Evolutionary conservation across 2,329 filamentous ascomycete genomes (phyloP).

Genomic region (Pestalotiopsis sp.): DNA sequence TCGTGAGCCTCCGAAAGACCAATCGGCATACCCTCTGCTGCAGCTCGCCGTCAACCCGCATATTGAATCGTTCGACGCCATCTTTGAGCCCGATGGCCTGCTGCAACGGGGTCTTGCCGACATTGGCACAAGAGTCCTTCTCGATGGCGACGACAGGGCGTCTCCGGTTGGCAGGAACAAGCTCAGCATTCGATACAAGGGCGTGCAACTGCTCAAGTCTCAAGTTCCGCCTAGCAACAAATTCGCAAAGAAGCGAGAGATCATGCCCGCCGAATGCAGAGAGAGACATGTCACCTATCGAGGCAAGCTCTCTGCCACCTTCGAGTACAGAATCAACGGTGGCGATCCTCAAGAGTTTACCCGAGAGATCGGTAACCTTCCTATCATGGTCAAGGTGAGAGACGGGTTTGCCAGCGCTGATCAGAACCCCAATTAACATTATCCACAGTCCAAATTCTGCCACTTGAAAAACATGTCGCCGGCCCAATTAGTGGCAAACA

Average conservation of each 20-base stretch:
- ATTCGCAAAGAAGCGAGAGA: slow-evolving; percentile 80
- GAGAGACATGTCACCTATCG: slow-evolving; percentile 92
- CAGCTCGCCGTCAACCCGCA: slow-evolving; percentile 88
- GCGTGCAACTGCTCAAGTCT: slow-evolving; percentile 82
- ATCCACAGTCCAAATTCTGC: slow-evolving; percentile 78
- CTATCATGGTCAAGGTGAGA: slow-evolving; percentile 87
- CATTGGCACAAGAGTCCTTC: slow-evolving; percentile 85
- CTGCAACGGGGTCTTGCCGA: slow-evolving; percentile 79
- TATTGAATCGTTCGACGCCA: slow-evolving; percentile 91
- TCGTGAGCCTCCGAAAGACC: slow-evolving; percentile 83
- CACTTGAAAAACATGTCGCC: slow-evolving; percentile 88
- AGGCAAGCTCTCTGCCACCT: slow-evolving; percentile 79
- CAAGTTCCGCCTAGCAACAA: slow-evolving; percentile 82
- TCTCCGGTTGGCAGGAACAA: slow-evolving; percentile 68
- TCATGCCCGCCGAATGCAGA: slow-evolving; percentile 90
- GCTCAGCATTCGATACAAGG: slow-evolving; percentile 76
- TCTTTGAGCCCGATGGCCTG: slow-evolving; percentile 75
- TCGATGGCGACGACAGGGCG: slow-evolving; percentile 76
- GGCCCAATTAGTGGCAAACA: slow-evolving; percentile 77
- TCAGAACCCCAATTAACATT: slow-evolving; percentile 21
- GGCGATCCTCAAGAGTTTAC: slow-evolving; percentile 82
- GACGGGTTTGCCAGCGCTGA: slow-evolving; percentile 17
- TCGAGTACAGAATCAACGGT: slow-evolving; percentile 87
- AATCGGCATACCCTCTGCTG: slow-evolving; percentile 84
- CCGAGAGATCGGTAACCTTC: slow-evolving; percentile 84